These are phyloP conservation scores for Beauveria rudraprayagi DNA, from an alignment of 2,329 filamentous ascomycete species.

Conservation along the genomic window DNA sequence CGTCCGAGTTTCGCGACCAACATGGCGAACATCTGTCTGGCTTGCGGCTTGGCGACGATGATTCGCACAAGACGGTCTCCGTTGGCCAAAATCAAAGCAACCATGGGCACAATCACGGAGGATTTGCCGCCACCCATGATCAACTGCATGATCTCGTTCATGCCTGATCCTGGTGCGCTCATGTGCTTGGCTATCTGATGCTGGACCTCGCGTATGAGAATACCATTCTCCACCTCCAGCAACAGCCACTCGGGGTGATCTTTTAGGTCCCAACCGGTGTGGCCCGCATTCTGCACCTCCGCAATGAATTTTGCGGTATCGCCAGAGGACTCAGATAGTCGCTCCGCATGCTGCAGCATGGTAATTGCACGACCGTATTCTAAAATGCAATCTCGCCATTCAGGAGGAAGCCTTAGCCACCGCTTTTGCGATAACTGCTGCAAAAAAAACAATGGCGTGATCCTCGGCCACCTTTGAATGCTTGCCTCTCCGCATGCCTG, in stretches of 20 bases:
- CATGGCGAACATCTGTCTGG: slow-evolving; percentile 51
- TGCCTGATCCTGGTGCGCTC: slow-evolving; percentile 29
- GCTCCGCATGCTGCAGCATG: neutral
- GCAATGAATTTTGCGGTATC: neutral
- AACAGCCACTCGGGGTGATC: slow-evolving; percentile 50
- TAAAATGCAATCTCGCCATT: too few species aligned
- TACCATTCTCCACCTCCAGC: slow-evolving; percentile 54
- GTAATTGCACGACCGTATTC: neutral
- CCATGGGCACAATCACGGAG: slow-evolving; percentile 60
- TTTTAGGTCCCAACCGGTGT: neutral
- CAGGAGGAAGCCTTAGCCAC: neutral
- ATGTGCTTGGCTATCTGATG: slow-evolving; percentile 50
- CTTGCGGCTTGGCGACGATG: slow-evolving; percentile 53
- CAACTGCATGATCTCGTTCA: slow-evolving; percentile 53
- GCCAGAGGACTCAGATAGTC: neutral
- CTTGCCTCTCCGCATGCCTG: too few species aligned
- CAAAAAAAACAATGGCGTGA: too few species aligned
- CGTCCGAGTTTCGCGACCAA: slow-evolving; percentile 48
- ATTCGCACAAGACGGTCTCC: slow-evolving; percentile 43
- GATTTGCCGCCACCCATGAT: slow-evolving; percentile 69
- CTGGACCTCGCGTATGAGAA: slow-evolving; percentile 55
- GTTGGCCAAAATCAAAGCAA: slow-evolving; percentile 46
- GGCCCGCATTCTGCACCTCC: neutral
- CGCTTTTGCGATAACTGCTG: neutral
- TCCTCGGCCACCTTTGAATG: too few species aligned